A percentile compares a stretch with the other conserved stretches of the same genome.
Conservation (phyloP, 1,284 basidiomycete genomes). For the Taiwanofungus camphoratus region DNA sequence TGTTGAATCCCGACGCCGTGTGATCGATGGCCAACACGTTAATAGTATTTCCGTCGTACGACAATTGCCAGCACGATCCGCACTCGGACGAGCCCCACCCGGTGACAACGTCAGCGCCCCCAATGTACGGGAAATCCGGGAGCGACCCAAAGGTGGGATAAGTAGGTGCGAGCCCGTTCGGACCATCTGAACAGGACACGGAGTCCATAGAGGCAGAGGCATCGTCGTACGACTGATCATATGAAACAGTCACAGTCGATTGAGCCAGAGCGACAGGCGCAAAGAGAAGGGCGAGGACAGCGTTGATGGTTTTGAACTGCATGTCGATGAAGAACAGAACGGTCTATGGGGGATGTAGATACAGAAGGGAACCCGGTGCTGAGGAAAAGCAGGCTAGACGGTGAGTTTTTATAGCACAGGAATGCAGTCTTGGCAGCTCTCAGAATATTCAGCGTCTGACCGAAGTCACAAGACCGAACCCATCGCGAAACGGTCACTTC, state of each 20-base stretch:
- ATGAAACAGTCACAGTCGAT: slow-evolving; percentile 33
- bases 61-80: slow-evolving; percentile 43
- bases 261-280: slow-evolving; percentile 18
- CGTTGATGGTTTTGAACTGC: slow-evolving; percentile 11
- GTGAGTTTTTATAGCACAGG: too few species aligned
- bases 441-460: too few species aligned
- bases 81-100: slow-evolving; percentile 38
- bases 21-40: slow-evolving; percentile 39
- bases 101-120: slow-evolving; percentile 36
- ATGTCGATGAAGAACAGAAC: neutral
- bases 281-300: slow-evolving; percentile 15
- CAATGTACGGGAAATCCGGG: slow-evolving; percentile 46
- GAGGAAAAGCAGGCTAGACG: too few species aligned
- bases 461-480: too few species aligned
- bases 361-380: too few species aligned
- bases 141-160: slow-evolving; percentile 42
- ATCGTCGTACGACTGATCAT: slow-evolving; percentile 40
- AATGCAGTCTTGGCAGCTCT: too few species aligned
- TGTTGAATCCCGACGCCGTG: slow-evolving; percentile 31
- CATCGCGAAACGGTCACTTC: too few species aligned
- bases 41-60: slow-evolving; percentile 32
- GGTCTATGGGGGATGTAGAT: too few species aligned
- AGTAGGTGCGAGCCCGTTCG: slow-evolving; percentile 36
- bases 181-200: slow-evolving; percentile 46
- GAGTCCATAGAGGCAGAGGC: slow-evolving; percentile 25